Evolutionary conservation across 192 early-diverging fungal species (phyloP), one percentile per base, ranked within the genome.

Genomic region (Linnemannia elongata): DNA sequence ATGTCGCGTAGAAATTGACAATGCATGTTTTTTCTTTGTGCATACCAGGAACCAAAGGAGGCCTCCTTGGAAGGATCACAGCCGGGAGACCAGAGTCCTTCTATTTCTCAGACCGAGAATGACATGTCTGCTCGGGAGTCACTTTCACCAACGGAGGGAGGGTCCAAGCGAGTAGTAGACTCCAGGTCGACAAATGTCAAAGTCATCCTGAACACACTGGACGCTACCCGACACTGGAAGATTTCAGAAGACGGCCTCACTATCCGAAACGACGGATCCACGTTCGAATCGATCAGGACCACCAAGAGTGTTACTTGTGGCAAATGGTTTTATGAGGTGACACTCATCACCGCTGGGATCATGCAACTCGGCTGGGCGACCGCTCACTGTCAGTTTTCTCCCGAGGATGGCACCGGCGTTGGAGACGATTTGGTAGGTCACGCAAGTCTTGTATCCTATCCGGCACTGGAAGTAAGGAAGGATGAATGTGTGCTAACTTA

Each of bases 281-380:
- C 94, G 4, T 97, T 97, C 83, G 96, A 97, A 84, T 96, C 94
- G 60, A 90, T 94, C 17, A 81, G 93, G 22, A 88, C 89, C 0
- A 94, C 92, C 18, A 78, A 86, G 22, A 90, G 89, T 52, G 94
- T 96, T 6, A 85, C 69, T 15, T 73, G 82, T 17, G 96, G 95
- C 5, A 93, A 91, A 79, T 97, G 89, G 90, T 93, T 91, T 22
- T 97, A 95, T 77, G 96, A 97, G 82, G 91, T 96, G 3, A 74
- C 89, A 18, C 80, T 97, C 13, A 63, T 90, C 8, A 94, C 93
- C 6, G 89, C 89, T 22, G 96, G 96, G 1, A 96, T 97, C 74
- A 94, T 97, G 89, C 96, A 97, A 78, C 85, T 97, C 66, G 96
- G 96, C 20, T 97, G 96, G 96, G 94, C 93, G 7, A 93, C 91